Evolutionary conservation across 2,329 filamentous ascomycete genomes (phyloP).

Genomic region (Beauveria australis): DNA sequence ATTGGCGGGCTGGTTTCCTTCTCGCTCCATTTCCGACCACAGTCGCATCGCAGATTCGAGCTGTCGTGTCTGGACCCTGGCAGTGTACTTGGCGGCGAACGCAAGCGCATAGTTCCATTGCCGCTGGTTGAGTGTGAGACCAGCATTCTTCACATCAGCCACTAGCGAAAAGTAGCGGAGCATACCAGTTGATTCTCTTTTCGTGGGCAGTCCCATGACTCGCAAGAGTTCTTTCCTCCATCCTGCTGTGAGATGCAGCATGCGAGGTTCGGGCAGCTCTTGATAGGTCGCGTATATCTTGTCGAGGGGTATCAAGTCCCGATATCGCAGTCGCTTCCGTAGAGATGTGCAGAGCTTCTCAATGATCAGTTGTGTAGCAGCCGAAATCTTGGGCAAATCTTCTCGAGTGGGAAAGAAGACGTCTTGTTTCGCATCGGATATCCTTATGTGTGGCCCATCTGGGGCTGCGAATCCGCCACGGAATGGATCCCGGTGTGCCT

Average conservation of each 20-base stretch:
- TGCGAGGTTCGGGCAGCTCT: slow-evolving; percentile 42
- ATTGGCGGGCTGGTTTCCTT: slow-evolving; percentile 55
- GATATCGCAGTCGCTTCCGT: slow-evolving; percentile 32
- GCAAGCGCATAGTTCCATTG: slow-evolving; percentile 84
- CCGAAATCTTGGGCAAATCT: slow-evolving; percentile 28
- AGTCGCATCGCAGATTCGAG: slow-evolving; percentile 56
- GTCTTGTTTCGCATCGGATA: slow-evolving; percentile 45
- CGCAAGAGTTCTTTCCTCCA: slow-evolving; percentile 58
- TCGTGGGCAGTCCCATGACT: slow-evolving; percentile 56
- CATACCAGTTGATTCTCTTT: slow-evolving; percentile 55
- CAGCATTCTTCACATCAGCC: slow-evolving; percentile 70
- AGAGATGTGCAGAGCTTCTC: slow-evolving; percentile 34
- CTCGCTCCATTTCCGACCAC: slow-evolving; percentile 85
- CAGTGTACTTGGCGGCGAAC: slow-evolving; percentile 66
- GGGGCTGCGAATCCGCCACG: slow-evolving; percentile 44
- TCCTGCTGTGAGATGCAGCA: slow-evolving; percentile 38
- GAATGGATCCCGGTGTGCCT: slow-evolving; percentile 45
- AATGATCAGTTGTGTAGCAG: slow-evolving; percentile 28
- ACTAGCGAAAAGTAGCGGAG: slow-evolving; percentile 75
- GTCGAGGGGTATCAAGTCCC: slow-evolving; percentile 31
- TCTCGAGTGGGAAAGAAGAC: slow-evolving; percentile 35
- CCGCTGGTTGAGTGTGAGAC: slow-evolving; percentile 54
- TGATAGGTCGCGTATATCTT: slow-evolving; percentile 42
- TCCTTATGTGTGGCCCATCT: slow-evolving; percentile 37
- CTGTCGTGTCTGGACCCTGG: slow-evolving; percentile 51